phyloP scores from a whole-genome alignment of 371 early-diverging fungal species.

The Thermomucor indicae-seudaticae region DNA sequence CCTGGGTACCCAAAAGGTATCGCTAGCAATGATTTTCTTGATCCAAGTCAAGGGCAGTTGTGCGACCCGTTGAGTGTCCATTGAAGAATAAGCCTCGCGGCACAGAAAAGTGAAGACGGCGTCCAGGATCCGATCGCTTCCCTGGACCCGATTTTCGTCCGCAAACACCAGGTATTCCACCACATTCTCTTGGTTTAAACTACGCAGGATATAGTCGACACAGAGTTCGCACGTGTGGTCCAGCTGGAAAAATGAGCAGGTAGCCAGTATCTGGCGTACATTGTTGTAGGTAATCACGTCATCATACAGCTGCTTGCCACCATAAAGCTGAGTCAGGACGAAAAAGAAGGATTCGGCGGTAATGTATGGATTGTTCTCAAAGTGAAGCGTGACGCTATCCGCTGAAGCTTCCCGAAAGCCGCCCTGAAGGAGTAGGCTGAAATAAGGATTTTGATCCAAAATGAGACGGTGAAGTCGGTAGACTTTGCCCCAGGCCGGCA shows the following conservation, averaged over 20 bases:
- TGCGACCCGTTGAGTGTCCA: constrained; percentile 24
- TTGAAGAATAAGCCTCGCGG: constrained; percentile 52
- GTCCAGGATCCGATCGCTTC: constrained; percentile 53
- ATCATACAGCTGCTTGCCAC: constrained; percentile 34
- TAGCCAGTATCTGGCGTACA: constrained; percentile 47
- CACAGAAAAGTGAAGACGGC: constrained; percentile 57
- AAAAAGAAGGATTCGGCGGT: constrained; percentile 55
- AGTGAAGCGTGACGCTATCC: constrained; percentile 34
- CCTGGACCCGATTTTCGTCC: constrained; percentile 49
- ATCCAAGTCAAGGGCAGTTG: constrained; percentile 52
- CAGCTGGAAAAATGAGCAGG: constrained; percentile 59
- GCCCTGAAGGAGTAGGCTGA: constrained; percentile 47
- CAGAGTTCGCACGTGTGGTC: constrained; percentile 46
- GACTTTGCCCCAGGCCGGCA: constrained; percentile 45
- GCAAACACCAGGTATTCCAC: constrained; percentile 53
- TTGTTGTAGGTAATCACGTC: constrained; percentile 30
- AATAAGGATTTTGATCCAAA: constrained; percentile 55
- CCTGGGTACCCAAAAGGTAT: constrained; percentile 65
- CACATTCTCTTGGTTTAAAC: constrained; percentile 41
- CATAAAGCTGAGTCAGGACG: constrained; percentile 50
- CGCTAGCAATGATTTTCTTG: constrained; percentile 52
- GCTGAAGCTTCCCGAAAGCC: constrained; percentile 46
- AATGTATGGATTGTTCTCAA: constrained; percentile 55
- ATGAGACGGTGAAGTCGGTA: constrained; percentile 57
- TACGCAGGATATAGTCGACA: constrained; percentile 48